phyloP scores from a whole-genome alignment of 768 basidiomycete species.

The Tremella yokohamensis region DNA sequence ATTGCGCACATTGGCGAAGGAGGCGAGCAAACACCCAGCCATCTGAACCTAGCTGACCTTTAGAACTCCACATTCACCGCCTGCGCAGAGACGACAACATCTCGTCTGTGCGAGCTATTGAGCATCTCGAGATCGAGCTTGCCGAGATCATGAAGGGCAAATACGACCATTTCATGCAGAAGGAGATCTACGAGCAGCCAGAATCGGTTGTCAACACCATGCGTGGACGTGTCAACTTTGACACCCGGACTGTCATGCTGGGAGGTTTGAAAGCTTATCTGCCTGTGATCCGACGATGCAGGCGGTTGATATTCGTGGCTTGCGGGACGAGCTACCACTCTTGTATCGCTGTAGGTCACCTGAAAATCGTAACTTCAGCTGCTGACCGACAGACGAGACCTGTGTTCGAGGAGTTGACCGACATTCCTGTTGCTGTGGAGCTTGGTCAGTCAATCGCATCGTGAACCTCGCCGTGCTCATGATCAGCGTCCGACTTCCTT shows the following conservation, averaged over 20 bases:
- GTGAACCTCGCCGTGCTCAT: background rate
- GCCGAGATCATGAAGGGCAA: slow-evolving; percentile 99
- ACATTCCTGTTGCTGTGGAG: slow-evolving; percentile 96
- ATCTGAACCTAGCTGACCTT: background rate
- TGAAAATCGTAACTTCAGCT: background rate
- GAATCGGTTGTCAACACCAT: slow-evolving; percentile 99
- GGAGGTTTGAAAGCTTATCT: slow-evolving; percentile 94
- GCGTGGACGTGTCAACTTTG: slow-evolving; percentile 99
- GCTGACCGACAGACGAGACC: slow-evolving; percentile 63
- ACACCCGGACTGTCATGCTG: slow-evolving; percentile 81
- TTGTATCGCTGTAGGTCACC: slow-evolving; percentile 63
- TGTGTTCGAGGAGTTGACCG: slow-evolving; percentile 97
- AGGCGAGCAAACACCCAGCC: slow-evolving; percentile 26
- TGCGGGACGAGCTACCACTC: slow-evolving; percentile 99
- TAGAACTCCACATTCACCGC: slow-evolving; percentile 95
- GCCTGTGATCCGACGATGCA: slow-evolving; percentile 87
- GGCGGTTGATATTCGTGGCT: slow-evolving; percentile 94
- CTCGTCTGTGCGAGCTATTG: slow-evolving; percentile 82
- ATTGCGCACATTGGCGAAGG: slow-evolving; percentile 97
- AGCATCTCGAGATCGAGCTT: slow-evolving; percentile 95
- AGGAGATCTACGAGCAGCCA: slow-evolving; percentile 97
- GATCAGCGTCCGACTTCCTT: slow-evolving; percentile 83
- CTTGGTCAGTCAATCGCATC: slow-evolving; percentile 51
- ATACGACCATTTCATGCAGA: slow-evolving; percentile 99
- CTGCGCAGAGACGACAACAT: slow-evolving; percentile 79